Evolutionary conservation across 2,329 filamentous ascomycete genomes (phyloP).

Genomic region (Talaromyces sp.): DNA sequence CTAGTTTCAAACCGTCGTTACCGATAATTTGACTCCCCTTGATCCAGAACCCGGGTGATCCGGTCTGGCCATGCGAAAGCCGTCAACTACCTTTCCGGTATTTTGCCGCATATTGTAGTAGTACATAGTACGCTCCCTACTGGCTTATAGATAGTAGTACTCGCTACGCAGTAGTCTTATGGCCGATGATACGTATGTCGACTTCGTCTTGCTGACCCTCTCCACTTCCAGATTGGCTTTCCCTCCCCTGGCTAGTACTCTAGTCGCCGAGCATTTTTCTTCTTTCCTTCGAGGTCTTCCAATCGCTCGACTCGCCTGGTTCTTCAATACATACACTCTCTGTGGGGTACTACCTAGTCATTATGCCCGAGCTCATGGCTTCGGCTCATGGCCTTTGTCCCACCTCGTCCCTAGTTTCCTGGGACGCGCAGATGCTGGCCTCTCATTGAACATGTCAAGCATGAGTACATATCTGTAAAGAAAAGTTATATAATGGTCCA

Average conservation of each 20-base stretch:
- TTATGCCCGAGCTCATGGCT: slow-evolving; percentile 1
- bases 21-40: not conserved
- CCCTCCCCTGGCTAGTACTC: not conserved
- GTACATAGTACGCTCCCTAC: not conserved
- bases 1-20: not conserved
- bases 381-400: slow-evolving; percentile 1
- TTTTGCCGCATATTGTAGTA: not conserved
- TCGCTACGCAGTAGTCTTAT: not conserved
- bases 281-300: not conserved
- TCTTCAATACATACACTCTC: not conserved
- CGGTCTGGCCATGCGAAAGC: slow-evolving; percentile 5
- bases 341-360: slow-evolving; percentile 9
- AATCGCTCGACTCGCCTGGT: not conserved
- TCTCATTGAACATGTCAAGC: not conserved
- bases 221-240: not conserved
- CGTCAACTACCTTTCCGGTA: not conserved
- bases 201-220: not conserved
- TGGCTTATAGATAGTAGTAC: not conserved
- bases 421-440: not conserved
- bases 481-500: slow-evolving; percentile 1
- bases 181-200: slow-evolving; percentile 5
- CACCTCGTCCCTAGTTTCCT: not conserved
- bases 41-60: not conserved
- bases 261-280: not conserved
- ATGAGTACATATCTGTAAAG: not conserved